These are phyloP conservation scores for Kodamaea ohmeri DNA, from an alignment of 1,139 yeast species.

Conservation along the genomic window DNA sequence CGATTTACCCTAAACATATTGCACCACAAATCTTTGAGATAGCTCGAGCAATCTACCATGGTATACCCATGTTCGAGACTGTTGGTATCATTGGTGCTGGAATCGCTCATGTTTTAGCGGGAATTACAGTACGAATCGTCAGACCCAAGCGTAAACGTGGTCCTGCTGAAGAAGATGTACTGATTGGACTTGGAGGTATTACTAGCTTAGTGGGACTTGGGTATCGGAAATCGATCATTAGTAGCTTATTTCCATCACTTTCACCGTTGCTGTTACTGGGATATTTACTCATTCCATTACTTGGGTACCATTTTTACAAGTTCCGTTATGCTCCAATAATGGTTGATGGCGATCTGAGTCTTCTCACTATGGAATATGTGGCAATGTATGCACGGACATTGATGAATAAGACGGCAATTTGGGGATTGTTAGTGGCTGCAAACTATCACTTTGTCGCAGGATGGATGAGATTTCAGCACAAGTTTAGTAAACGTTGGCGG, in stretches of 20 bases:
- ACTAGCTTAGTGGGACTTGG: slow-evolving; percentile 55
- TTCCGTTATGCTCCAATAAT: slow-evolving; percentile 49
- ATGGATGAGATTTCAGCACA: slow-evolving; percentile 28
- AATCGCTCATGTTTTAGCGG: slow-evolving; percentile 51
- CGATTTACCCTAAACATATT: slow-evolving; percentile 34
- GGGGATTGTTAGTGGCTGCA: slow-evolving; percentile 24
- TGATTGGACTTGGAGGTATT: slow-evolving; percentile 61
- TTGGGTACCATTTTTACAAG: slow-evolving; percentile 46
- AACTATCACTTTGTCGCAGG: slow-evolving; percentile 41
- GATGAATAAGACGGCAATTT: slow-evolving; percentile 22
- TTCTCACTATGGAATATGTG: slow-evolving; percentile 54
- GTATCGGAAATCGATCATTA: slow-evolving; percentile 44
- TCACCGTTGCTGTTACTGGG: slow-evolving; percentile 62
- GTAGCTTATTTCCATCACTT: slow-evolving; percentile 30
- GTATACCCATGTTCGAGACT: slow-evolving; percentile 47
- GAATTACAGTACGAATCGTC: slow-evolving; percentile 46
- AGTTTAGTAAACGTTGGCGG: slow-evolving; percentile 31
- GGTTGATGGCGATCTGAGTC: slow-evolving; percentile 65
- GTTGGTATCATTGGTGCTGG: slow-evolving; percentile 48
- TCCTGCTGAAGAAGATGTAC: slow-evolving; percentile 22
- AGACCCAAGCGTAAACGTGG: slow-evolving; percentile 9
- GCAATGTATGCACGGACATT: slow-evolving; percentile 34
- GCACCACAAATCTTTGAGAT: slow-evolving; percentile 60
- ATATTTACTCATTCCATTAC: slow-evolving; percentile 45
- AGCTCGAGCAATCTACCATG: slow-evolving; percentile 61